Conservation (phyloP, 345 rosid species). For the Ceriops zippeliana region DNA sequence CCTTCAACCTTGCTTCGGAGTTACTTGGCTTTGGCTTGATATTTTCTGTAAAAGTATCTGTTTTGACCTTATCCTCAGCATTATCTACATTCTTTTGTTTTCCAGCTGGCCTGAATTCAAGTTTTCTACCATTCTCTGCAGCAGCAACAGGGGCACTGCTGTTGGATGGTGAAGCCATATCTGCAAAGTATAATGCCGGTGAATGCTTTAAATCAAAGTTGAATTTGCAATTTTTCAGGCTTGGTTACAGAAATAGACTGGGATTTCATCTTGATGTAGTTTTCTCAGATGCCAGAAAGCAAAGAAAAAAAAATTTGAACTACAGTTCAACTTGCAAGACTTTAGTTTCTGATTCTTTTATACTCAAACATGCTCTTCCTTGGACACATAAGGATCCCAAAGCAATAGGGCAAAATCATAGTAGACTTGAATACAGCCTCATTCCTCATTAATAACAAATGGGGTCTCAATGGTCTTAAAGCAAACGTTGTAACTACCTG, state of each 20-base stretch:
- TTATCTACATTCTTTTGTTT: conserved; percentile 27
- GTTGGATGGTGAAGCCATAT: conserved; percentile 30
- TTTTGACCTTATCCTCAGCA: conserved; percentile 26
- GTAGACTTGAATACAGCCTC: background rate
- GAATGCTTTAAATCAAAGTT: too few relatives aligned
- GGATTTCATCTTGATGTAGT: too few relatives aligned
- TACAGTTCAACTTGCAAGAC: background rate
- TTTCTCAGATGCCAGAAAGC: too few relatives aligned
- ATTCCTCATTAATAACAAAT: background rate
- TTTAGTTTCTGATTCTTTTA: background rate
- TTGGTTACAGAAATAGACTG: too few relatives aligned
- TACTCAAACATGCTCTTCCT: too few relatives aligned
- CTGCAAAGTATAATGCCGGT: conserved; percentile 3
- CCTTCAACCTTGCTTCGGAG: conserved; percentile 60
- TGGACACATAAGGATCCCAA: too few relatives aligned
- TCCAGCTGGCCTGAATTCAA: conserved; percentile 24
- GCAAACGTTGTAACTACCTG: background rate
- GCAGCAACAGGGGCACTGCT: conserved; percentile 24
- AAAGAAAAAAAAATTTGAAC: background rate
- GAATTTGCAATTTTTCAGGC: too few relatives aligned
- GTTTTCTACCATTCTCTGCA: conserved; percentile 24
- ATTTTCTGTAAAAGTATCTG: conserved; percentile 27
- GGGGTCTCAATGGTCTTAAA: background rate
- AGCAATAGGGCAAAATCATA: too few relatives aligned
- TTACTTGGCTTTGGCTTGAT: conserved; percentile 53